A percentile compares a stretch with the other conserved stretches of the same genome.
Conservation (phyloP, 805 yeast genomes). For the Nakazawaea ishiwadae region DNA sequence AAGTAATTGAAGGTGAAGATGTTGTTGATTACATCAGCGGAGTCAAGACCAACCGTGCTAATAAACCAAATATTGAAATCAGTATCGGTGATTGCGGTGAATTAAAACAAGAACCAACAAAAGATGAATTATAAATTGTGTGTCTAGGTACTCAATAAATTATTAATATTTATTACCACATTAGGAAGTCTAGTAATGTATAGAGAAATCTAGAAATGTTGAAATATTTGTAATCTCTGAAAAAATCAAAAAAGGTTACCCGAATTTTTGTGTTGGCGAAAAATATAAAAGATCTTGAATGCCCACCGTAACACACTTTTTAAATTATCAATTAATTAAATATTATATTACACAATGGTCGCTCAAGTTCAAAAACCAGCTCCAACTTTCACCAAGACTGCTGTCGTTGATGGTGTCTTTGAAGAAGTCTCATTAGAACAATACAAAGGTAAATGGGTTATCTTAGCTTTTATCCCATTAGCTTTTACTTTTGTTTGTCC, state of each 20-base stretch:
- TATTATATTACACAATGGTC: constrained; percentile 53
- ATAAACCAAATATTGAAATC: constrained; percentile 65
- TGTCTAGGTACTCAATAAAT: no score
- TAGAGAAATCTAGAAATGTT: no score
- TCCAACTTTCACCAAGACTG: constrained; percentile 93
- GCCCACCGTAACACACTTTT: no score
- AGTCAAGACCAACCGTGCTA: constrained; percentile 65
- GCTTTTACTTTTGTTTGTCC: constrained; percentile 99
- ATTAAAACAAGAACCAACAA: constrained; percentile 14
- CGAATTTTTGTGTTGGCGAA: no score
- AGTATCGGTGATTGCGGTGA: constrained; percentile 66
- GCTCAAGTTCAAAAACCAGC: constrained; percentile 93
- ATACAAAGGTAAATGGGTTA: constrained; percentile 97
- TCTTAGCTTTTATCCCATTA: constrained; percentile 95
- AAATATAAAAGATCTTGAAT: no score
- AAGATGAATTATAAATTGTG: constrained; percentile 29
- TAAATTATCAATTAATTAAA: background rate
- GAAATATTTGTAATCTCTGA: no score
- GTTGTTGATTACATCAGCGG: constrained; percentile 70
- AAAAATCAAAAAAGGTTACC: no score
- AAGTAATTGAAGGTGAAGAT: constrained; percentile 85
- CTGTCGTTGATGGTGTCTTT: constrained; percentile 93
- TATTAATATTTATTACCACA: no score
- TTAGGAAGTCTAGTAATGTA: no score
- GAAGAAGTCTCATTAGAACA: constrained; percentile 93